Evolutionary conservation across 257 asterid species (phyloP).

Genomic region (Capsicum rhomboideum): DNA sequence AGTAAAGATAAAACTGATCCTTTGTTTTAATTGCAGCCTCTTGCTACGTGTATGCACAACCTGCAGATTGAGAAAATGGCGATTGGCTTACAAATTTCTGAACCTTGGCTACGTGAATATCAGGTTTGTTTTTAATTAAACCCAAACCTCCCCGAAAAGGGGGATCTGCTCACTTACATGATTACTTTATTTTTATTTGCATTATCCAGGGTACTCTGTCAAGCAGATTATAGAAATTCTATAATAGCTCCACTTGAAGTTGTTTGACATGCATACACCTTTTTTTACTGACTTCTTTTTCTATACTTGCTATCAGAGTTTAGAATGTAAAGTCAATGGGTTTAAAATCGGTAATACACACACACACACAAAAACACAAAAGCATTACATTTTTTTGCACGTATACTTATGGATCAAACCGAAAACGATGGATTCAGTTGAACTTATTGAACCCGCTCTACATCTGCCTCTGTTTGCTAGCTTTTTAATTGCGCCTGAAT

Average conservation of each 20-base stretch:
- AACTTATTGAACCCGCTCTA: background rate
- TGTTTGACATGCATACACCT: background rate
- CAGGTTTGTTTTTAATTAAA: conserved; percentile 42
- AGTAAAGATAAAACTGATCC: background rate
- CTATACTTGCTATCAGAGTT: background rate
- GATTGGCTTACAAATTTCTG: conserved; percentile 65
- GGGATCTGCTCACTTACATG: background rate
- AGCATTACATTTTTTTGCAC: background rate
- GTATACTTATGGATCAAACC: background rate
- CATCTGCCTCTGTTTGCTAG: background rate
- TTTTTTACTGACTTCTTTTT: background rate
- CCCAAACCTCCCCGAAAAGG: background rate
- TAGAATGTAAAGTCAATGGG: background rate
- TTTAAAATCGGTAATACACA: background rate
- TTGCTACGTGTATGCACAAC: conserved; percentile 81
- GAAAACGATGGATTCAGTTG: background rate
- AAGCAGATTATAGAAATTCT: background rate
- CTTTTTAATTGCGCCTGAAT: background rate
- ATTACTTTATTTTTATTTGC: background rate
- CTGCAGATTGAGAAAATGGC: conserved; percentile 86
- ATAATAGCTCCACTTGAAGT: background rate
- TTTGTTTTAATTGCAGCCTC: conserved; percentile 54
- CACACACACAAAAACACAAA: background rate
- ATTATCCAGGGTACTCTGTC: background rate
- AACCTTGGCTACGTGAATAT: conserved; percentile 91